A percentile compares a stretch with the other conserved stretches of the same genome.
These are phyloP conservation scores for Trypanosoma mega DNA, from an alignment of 208 protist genomes.

Conservation along the genomic window DNA sequence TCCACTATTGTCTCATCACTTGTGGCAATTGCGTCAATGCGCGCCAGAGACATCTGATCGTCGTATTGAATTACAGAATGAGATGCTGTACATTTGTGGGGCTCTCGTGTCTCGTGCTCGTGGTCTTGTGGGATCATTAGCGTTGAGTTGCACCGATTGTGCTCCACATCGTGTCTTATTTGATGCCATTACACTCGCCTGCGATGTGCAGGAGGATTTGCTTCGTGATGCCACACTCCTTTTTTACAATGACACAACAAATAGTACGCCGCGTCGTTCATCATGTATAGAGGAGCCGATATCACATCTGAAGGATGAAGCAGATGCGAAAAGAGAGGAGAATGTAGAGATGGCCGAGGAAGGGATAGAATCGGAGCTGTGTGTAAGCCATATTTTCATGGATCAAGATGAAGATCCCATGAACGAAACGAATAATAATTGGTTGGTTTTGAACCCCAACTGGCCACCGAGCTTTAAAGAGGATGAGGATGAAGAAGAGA, in stretches of 20 bases:
- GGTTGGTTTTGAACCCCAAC: too few species aligned
- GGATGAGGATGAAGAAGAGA: background rate
- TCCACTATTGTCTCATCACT: slow-evolving; percentile 16
- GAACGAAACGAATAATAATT: too few species aligned
- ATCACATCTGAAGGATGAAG: too few species aligned
- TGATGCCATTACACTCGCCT: slow-evolving; percentile 23
- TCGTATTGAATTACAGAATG: slow-evolving; percentile 11
- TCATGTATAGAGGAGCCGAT: too few species aligned
- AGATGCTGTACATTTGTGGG: slow-evolving; percentile 21
- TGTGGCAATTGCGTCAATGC: slow-evolving; percentile 9
- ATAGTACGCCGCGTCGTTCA: too few species aligned
- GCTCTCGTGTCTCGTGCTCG: slow-evolving; percentile 4
- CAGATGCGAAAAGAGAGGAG: too few species aligned
- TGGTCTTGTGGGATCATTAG: slow-evolving; percentile 21
- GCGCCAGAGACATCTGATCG: background rate
- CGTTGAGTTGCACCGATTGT: slow-evolving; percentile 24
- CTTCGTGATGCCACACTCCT: slow-evolving; percentile 3
- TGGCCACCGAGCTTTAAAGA: background rate
- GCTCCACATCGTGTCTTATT: slow-evolving; percentile 22
- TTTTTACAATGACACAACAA: background rate
- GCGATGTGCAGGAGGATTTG: slow-evolving; percentile 27
- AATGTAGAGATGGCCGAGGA: too few species aligned
- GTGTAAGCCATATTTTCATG: too few species aligned
- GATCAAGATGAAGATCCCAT: too few species aligned
- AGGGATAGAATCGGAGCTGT: too few species aligned